Conservation (phyloP, 1,284 basidiomycete species). For the Anthracocystis setariae region DNA sequence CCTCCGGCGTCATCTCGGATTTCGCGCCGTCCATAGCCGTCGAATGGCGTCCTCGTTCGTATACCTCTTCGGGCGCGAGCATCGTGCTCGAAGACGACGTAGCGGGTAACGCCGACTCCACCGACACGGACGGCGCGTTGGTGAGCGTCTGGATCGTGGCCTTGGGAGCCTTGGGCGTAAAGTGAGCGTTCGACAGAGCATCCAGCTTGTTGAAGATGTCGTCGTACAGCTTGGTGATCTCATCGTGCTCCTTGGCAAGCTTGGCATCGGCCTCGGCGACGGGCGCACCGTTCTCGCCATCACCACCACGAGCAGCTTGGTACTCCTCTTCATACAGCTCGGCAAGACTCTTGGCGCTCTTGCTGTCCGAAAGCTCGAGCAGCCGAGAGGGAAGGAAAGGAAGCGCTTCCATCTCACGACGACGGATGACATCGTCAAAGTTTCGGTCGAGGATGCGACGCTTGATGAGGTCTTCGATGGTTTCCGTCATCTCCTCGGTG, state of each 20-base stretch:
- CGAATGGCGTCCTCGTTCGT: conserved; percentile 66
- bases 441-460: conserved; percentile 82
- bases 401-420: conserved; percentile 77
- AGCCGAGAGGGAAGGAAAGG: conserved; percentile 86
- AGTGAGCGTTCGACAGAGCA: conserved; percentile 92
- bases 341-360: conserved; percentile 79
- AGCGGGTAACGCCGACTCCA: conserved; percentile 91
- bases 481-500: conserved; percentile 85
- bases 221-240: conserved; percentile 84
- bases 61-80: conserved; percentile 94
- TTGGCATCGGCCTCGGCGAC: conserved; percentile 87
- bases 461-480: conserved; percentile 91
- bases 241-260: conserved; percentile 86
- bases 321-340: conserved; percentile 97
- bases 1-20: conserved; percentile 83
- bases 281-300: conserved; percentile 68
- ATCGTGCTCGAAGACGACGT: conserved; percentile 79
- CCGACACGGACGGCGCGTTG: conserved; percentile 82
- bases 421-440: conserved; percentile 91
- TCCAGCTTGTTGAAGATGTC: conserved; percentile 88
- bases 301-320: conserved; percentile 72
- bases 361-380: conserved; percentile 86
- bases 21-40: conserved; percentile 68
- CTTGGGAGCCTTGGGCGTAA: conserved; percentile 93
- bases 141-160: conserved; percentile 85